phyloP scores from a whole-genome alignment of 1,284 basidiomycete species.

The Sporisorium exsertum region DNA sequence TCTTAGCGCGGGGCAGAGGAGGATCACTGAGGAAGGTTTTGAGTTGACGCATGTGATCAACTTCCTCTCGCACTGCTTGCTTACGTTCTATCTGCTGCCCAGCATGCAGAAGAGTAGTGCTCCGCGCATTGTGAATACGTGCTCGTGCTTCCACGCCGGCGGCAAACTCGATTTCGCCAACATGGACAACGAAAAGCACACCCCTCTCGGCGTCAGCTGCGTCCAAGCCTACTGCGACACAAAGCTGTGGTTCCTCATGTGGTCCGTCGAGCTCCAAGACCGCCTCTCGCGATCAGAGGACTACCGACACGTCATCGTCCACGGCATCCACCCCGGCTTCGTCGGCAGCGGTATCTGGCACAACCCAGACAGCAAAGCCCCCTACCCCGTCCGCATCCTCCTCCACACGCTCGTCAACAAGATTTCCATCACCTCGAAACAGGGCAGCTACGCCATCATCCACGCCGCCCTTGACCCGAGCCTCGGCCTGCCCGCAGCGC shows the following conservation, averaged over 20 bases:
- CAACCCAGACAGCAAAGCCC: conserved; percentile 24
- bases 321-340: conserved; percentile 60
- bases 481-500: conserved; percentile 40
- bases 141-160: conserved; percentile 57
- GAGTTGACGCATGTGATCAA: conserved; percentile 57
- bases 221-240: conserved; percentile 57
- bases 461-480: conserved; percentile 43
- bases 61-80: conserved; percentile 52
- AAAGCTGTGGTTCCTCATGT: conserved; percentile 58
- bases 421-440: conserved; percentile 36
- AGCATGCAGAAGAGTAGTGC: conserved; percentile 35
- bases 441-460: conserved; percentile 51
- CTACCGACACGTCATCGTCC: conserved; percentile 56
- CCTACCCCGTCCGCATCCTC: conserved; percentile 1
- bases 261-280: conserved; percentile 58
- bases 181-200: conserved; percentile 55
- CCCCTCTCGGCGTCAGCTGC: conserved; percentile 34
- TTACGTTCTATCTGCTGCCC: conserved; percentile 58
- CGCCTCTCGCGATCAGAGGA: conserved; percentile 46
- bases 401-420: conserved; percentile 14
- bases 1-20: conserved; percentile 15
- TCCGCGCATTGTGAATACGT: conserved; percentile 58
- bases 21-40: conserved; percentile 57
- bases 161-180: conserved; percentile 56
- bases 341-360: conserved; percentile 55